These are phyloP conservation scores for Smittium culicis DNA, from an alignment of 371 early-diverging fungal species.

Conservation along the genomic window DNA sequence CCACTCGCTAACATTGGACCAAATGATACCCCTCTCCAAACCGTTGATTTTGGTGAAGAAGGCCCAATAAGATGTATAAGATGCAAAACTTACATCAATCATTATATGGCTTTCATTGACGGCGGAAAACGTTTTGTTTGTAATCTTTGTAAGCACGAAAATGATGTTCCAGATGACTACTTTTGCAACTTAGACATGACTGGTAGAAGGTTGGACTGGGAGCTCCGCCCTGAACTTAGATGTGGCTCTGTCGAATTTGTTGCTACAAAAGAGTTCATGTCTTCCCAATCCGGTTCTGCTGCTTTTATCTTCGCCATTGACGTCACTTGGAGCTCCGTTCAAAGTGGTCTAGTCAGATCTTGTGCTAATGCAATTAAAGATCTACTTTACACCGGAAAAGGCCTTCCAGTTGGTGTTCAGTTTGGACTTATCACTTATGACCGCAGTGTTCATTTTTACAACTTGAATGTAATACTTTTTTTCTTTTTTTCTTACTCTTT, in stretches of 20 bases:
- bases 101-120: constrained; percentile 66
- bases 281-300: constrained; percentile 48
- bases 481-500: constrained; percentile 11
- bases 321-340: constrained; percentile 69
- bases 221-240: constrained; percentile 69
- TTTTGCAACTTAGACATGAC: constrained; percentile 85
- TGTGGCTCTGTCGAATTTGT: constrained; percentile 81
- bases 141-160: constrained; percentile 81
- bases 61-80: constrained; percentile 86
- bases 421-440: constrained; percentile 88
- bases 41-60: constrained; percentile 76
- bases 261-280: constrained; percentile 51
- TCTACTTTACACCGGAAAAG: constrained; percentile 55
- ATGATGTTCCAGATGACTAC: constrained; percentile 60
- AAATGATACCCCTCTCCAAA: constrained; percentile 63
- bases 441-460: constrained; percentile 86
- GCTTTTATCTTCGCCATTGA: constrained; percentile 83
- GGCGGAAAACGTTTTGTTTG: constrained; percentile 84
- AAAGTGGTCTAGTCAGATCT: constrained; percentile 60
- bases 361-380: constrained; percentile 57
- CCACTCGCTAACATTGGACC: constrained; percentile 68
- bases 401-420: constrained; percentile 37
- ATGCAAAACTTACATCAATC: constrained; percentile 90
- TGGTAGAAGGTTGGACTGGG: constrained; percentile 69
- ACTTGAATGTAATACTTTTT: constrained; percentile 44